Percentiles rank a stretch among this genome's conserved stretches.
Conservation (phyloP, 2,329 filamentous ascomycete species). For the Pezicula carpinea region DNA sequence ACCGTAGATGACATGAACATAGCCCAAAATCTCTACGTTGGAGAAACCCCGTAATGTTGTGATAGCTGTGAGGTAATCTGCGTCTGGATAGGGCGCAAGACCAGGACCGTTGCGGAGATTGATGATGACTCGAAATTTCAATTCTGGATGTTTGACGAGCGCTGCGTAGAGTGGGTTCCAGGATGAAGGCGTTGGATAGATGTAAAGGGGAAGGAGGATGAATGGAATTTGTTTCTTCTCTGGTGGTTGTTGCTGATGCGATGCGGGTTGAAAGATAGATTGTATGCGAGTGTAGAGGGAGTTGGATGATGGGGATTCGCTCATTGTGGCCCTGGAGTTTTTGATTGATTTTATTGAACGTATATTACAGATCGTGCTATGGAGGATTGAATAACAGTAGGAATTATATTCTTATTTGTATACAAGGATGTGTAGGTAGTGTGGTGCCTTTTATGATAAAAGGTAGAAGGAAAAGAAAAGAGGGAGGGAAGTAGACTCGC, state of each 20-base stretch:
- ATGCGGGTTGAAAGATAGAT: background rate
- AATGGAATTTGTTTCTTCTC: background rate
- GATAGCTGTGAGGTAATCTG: slow-evolving; percentile 28
- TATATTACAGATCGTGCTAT: no score
- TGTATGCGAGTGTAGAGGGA: background rate
- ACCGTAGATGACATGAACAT: slow-evolving; percentile 31
- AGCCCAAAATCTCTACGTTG: slow-evolving; percentile 34
- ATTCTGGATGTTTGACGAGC: slow-evolving; percentile 14
- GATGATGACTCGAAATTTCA: slow-evolving; percentile 21
- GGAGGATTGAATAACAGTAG: no score
- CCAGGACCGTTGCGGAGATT: slow-evolving; percentile 29
- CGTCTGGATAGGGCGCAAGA: slow-evolving; percentile 24
- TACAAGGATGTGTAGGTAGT: no score
- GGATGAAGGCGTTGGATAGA: slow-evolving; percentile 14
- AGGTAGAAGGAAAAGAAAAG: no score
- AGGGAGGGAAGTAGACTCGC: no score
- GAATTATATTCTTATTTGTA: no score
- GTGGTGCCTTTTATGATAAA: no score
- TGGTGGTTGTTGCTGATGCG: background rate
- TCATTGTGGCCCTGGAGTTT: no score
- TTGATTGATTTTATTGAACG: no score
- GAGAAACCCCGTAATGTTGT: slow-evolving; percentile 29
- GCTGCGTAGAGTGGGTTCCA: slow-evolving; percentile 19
- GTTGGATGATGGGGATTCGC: no score
- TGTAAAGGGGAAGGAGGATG: slow-evolving; percentile 21